These are phyloP conservation scores for Daldinia eschscholtzii DNA, from an alignment of 2,329 filamentous ascomycete genomes.

Conservation along the genomic window DNA sequence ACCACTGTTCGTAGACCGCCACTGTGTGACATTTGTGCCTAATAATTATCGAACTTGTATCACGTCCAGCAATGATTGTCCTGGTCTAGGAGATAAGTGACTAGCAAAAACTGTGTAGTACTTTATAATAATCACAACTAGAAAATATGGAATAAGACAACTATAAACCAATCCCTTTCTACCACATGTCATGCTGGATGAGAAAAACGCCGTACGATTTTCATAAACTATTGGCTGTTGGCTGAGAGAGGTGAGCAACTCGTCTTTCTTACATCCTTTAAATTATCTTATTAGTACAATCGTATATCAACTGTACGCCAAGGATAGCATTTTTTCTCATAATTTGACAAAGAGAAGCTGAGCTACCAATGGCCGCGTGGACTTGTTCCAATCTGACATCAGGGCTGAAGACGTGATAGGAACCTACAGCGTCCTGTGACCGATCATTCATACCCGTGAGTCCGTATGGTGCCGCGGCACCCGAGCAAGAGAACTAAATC, in stretches of 20 bases:
- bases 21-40: constrained; percentile 9
- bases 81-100: neutral
- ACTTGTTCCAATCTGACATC: neutral
- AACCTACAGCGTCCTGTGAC: neutral
- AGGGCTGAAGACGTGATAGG: neutral
- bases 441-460: neutral
- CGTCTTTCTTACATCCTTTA: constrained; percentile 1
- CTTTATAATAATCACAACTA: neutral
- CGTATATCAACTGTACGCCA: constrained; percentile 9
- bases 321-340: neutral
- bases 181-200: neutral
- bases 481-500: neutral
- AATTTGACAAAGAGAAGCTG: neutral
- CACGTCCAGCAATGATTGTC: neutral
- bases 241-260: neutral
- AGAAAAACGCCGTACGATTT: neutral
- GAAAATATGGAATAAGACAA: constrained; percentile 2
- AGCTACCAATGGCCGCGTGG: neutral
- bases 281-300: constrained; percentile 10
- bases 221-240: neutral
- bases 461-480: neutral
- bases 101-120: constrained; percentile 7
- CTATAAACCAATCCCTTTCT: constrained; percentile 8
- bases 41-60: constrained; percentile 4
- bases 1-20: constrained; percentile 7